Percentiles rank a stretch among this genome's conserved stretches.
Conservation (phyloP, 2,329 filamentous ascomycete genomes). For the Incumbomyces lentus region DNA sequence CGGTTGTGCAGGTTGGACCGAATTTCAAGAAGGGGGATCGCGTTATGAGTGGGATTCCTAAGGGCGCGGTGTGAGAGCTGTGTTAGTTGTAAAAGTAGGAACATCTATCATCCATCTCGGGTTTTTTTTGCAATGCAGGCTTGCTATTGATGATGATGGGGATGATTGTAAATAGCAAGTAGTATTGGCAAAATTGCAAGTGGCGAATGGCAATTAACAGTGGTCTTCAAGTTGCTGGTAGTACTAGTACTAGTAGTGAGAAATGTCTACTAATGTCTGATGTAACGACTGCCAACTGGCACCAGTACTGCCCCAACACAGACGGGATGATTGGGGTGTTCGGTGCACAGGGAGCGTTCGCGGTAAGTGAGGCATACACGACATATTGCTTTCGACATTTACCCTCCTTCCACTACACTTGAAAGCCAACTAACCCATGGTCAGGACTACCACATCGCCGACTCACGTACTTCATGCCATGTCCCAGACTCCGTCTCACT, state of each 20-base stretch:
- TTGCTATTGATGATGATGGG: not conserved
- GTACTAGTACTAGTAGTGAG: too few relatives aligned
- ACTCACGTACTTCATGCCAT: conserved; percentile 36
- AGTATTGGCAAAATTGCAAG: too few relatives aligned
- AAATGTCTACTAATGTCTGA: too few relatives aligned
- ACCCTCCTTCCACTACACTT: too few relatives aligned
- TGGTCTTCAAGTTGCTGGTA: too few relatives aligned
- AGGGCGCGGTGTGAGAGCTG: conserved; percentile 46
- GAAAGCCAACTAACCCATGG: too few relatives aligned
- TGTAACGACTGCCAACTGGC: conserved; percentile 36
- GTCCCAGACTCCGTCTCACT: conserved; percentile 43
- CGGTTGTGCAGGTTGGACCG: conserved; percentile 22
- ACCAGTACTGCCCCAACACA: conserved; percentile 43
- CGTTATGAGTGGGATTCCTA: conserved; percentile 47
- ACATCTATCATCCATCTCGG: too few relatives aligned
- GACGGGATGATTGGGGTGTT: conserved; percentile 40
- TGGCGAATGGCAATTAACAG: too few relatives aligned
- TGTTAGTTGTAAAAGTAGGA: conserved; percentile 36
- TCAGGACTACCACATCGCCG: conserved; percentile 45
- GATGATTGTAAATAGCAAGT: too few relatives aligned
- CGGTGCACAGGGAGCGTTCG: conserved; percentile 38
- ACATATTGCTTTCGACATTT: too few relatives aligned
- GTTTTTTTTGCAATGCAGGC: too few relatives aligned
- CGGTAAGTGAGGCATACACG: too few relatives aligned
- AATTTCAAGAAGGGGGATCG: conserved; percentile 42